A percentile compares a stretch with the other conserved stretches of the same genome.
These are phyloP conservation scores for Dothidotthia symphoricarpi DNA, from an alignment of 2,329 filamentous ascomycete species.

Conservation along the genomic window DNA sequence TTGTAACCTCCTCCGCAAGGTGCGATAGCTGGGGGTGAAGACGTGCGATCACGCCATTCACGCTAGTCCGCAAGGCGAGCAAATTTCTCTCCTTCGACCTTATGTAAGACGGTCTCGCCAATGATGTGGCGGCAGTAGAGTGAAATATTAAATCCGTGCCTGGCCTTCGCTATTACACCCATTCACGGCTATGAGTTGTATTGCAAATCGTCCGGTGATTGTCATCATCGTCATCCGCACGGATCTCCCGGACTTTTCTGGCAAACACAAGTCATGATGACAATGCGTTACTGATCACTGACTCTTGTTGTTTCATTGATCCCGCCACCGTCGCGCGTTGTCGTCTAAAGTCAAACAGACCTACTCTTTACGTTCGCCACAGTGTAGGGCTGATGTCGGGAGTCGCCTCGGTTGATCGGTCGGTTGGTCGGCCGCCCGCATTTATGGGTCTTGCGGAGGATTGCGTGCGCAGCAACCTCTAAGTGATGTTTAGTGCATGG, in stretches of 20 bases:
- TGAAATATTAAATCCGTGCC: slow-evolving; percentile 1
- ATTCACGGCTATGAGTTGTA: too few species aligned
- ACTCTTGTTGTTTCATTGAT: too few species aligned
- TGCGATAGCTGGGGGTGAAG: slow-evolving; percentile 28
- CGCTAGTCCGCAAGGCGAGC: slow-evolving; percentile 27
- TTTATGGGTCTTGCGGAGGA: too few species aligned
- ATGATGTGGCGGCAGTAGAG: slow-evolving; percentile 16
- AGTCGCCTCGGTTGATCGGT: too few species aligned
- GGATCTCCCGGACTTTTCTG: slow-evolving; percentile 9
- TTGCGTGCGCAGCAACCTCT: too few species aligned
- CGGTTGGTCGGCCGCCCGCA: too few species aligned
- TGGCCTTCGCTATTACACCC: too few species aligned
- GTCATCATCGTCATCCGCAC: slow-evolving; percentile 11
- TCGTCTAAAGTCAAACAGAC: too few species aligned
- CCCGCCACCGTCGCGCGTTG: too few species aligned
- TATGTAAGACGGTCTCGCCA: slow-evolving; percentile 23
- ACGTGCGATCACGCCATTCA: slow-evolving; percentile 38
- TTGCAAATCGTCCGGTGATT: slow-evolving; percentile 7
- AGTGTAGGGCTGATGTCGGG: too few species aligned
- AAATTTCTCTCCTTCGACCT: slow-evolving; percentile 20
- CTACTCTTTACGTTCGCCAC: too few species aligned
- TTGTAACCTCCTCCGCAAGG: slow-evolving; percentile 33
- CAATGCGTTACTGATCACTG: not conserved
- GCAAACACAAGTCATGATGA: slow-evolving; percentile 2
- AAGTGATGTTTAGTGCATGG: too few species aligned